These are phyloP conservation scores for Aristolochia fimbriata DNA, from an alignment of 164 flowering plant species.

Conservation along the genomic window DNA sequence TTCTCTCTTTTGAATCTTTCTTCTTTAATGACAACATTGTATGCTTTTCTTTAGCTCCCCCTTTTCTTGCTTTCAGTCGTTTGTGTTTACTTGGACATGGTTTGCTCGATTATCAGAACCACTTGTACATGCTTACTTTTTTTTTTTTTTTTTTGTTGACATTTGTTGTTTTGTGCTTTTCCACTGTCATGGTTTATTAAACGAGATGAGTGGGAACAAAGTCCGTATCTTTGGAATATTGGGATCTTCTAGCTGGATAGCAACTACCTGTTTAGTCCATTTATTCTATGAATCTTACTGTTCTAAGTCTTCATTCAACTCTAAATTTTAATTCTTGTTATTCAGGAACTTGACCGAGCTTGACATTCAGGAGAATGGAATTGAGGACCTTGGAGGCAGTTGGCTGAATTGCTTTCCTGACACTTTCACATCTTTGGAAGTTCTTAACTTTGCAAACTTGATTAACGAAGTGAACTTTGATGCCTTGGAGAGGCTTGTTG, in stretches of 20 bases:
- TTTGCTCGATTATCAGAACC: too few relatives aligned
- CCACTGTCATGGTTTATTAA: background rate
- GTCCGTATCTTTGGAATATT: background rate
- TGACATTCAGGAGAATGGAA: conserved; percentile 49
- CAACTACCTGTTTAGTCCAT: background rate
- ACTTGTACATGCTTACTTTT: too few relatives aligned
- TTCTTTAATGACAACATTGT: too few relatives aligned
- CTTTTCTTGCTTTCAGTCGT: too few relatives aligned
- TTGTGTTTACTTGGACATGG: too few relatives aligned
- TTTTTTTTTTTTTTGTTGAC: too few relatives aligned
- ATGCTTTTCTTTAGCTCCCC: too few relatives aligned
- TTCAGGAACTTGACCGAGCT: conserved; percentile 53
- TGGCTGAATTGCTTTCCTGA: conserved; percentile 83
- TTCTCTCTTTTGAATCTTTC: too few relatives aligned
- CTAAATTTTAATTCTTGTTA: background rate
- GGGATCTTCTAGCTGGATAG: background rate
- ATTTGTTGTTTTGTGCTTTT: background rate
- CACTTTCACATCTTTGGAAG: conserved; percentile 49
- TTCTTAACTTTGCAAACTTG: conserved; percentile 51
- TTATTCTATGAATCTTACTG: background rate
- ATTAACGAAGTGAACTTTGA: conserved; percentile 40
- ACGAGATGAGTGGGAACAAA: background rate
- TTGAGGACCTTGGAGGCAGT: conserved; percentile 42
- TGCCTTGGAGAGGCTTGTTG: conserved; percentile 56
- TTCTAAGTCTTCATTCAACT: too few relatives aligned